Percentiles rank a stretch among this genome's conserved stretches.
Evolutionary conservation across 75 land plant genomes (phyloP).

Genomic region (Cupressus sempervirens): DNA sequence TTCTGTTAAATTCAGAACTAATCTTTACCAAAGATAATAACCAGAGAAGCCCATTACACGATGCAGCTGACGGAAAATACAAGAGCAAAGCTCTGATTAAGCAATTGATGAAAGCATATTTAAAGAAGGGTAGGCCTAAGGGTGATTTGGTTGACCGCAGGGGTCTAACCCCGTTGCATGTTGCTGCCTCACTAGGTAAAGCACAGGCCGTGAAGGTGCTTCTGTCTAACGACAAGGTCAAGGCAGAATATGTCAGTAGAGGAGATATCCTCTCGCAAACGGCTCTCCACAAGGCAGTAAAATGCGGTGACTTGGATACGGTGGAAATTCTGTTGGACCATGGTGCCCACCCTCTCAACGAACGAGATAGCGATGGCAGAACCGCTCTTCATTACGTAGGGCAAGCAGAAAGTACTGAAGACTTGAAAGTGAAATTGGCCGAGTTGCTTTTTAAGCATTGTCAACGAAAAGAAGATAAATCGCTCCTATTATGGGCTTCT

Average conservation of each 20-base stretch:
- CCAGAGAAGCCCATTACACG: no score
- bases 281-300: neutral
- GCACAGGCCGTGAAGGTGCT: neutral
- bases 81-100: no score
- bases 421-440: neutral
- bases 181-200: neutral
- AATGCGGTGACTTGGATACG: neutral
- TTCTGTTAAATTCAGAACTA: no score
- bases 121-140: no score
- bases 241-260: neutral
- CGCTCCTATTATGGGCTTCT: neutral
- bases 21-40: no score
- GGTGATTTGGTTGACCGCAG: no score
- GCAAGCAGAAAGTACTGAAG: neutral
- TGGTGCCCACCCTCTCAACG: neutral
- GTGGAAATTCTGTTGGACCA: neutral
- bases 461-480: neutral
- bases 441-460: neutral
- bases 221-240: neutral
- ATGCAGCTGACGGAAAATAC: no score
- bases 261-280: neutral
- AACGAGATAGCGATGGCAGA: neutral
- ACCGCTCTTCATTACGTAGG: neutral
- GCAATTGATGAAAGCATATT: no score
- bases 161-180: no score